Base-by-base conservation (phyloP, 257 asterid genomes). In the Petrea volubilis region DNA sequence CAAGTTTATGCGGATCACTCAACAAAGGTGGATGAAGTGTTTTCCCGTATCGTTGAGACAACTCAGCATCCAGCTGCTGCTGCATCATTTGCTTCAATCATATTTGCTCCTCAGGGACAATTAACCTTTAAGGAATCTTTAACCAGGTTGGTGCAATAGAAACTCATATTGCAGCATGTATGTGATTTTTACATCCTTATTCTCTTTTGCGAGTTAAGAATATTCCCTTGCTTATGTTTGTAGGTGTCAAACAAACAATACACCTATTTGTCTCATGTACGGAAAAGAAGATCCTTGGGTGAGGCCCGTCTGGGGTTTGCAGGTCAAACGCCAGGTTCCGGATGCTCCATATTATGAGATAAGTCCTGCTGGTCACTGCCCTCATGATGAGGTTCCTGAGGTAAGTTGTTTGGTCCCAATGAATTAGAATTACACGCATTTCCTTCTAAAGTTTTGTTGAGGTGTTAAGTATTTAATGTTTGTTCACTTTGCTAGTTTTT, bases 271-370 rank as follows among this genome's bases (percentile, higher is more conserved):
- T 72, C 94, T 87, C 64, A 34, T 87, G 74, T 87, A 87, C 27
- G 91, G 94, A 61, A 87, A 83, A 71, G 91, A 87, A 73, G 94
- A 87, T 46, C 94, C 91, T 4, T 87, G 94, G 91, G 94, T 87
- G 61, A 80, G 40, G 18, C 94, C 94, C 25, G 43, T 83, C 34
- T 87, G 94, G 91, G 94, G 86, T 25, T 64, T 83, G 43, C 82
- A 74, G 70, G 86, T 85, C 55, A 87, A 87, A 63, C 63, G 74
- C 4, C 86, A 78, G 47, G 51, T 87, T 41, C 87, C 87, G 0
- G 81, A 81, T 62, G 89, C 85, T 78, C 91, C 91, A 55, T 87
- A 81, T 62, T 87, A 87, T 46, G 87, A 83, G 77, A 87, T 87
- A 6, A 87, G 86, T 63, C 94, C 91, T 12, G 89, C 91, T 41